These are phyloP conservation scores for Dendrobium nobile DNA, from an alignment of 106 monocot species.

Conservation along the genomic window DNA sequence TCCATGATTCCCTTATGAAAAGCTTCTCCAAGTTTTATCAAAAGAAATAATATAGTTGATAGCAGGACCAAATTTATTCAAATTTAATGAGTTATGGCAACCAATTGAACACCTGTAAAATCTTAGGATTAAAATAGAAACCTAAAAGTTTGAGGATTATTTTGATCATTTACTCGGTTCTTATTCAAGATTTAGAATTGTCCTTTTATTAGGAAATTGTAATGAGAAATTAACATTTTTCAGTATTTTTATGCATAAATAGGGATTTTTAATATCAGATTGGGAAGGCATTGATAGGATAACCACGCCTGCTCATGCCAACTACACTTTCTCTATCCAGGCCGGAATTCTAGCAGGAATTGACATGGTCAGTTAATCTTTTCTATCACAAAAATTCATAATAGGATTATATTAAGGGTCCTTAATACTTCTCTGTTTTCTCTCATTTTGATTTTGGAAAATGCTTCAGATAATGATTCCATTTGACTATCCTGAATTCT, in stretches of 20 bases:
- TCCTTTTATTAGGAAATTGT: background rate
- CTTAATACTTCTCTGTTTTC: background rate
- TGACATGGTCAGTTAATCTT: conserved; percentile 43
- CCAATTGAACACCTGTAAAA: too few relatives aligned
- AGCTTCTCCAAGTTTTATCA: too few relatives aligned
- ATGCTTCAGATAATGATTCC: conserved; percentile 67
- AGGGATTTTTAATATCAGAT: conserved; percentile 62
- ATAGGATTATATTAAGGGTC: background rate
- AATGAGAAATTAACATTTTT: background rate
- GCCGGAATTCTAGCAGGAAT: conserved; percentile 42
- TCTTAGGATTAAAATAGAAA: too few relatives aligned
- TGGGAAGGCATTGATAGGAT: conserved; percentile 51
- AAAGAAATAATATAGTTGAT: too few relatives aligned
- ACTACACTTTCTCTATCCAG: conserved; percentile 46
- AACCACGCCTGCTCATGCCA: conserved; percentile 24
- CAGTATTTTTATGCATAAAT: background rate
- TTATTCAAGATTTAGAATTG: background rate
- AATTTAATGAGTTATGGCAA: too few relatives aligned
- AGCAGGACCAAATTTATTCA: too few relatives aligned
- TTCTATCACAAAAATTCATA: background rate
- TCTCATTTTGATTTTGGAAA: background rate
- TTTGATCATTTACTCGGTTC: too few relatives aligned
- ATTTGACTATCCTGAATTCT: conserved; percentile 34
- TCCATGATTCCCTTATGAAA: too few relatives aligned
- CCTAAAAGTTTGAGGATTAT: too few relatives aligned